Conservation (phyloP, 2,329 filamentous ascomycete genomes). For the Epichloe brachyelytri region DNA sequence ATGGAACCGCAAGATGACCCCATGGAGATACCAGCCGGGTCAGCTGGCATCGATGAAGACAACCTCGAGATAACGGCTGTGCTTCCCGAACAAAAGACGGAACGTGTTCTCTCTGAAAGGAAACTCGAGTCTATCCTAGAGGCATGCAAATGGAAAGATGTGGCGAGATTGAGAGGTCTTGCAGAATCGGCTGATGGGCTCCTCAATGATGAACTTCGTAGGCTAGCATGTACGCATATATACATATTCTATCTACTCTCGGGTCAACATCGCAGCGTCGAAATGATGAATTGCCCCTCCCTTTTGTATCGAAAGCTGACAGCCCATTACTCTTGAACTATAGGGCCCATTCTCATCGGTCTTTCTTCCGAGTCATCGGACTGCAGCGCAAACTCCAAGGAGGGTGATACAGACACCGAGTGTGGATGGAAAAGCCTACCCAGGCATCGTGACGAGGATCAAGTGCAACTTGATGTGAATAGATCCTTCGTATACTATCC, state of each 20-base stretch:
- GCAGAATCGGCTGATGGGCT: constrained; percentile 56
- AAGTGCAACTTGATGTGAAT: constrained; percentile 85
- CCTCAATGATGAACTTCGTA: constrained; percentile 53
- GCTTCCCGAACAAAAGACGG: not conserved
- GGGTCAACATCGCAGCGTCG: constrained; percentile 4
- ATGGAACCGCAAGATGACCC: constrained; percentile 8
- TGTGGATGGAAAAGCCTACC: constrained; percentile 50
- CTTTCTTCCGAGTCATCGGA: constrained; percentile 3
- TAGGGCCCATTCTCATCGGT: constrained; percentile 52
- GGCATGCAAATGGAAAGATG: constrained; percentile 47
- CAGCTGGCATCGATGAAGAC: not conserved
- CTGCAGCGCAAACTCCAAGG: not conserved
- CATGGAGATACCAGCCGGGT: constrained; percentile 5
- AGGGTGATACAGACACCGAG: not conserved
- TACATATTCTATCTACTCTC: constrained; percentile 2
- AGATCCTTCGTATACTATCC: constrained; percentile 98
- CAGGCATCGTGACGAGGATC: constrained; percentile 74
- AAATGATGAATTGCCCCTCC: not conserved
- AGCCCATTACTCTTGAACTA: not conserved
- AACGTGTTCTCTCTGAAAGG: not conserved
- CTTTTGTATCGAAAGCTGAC: not conserved
- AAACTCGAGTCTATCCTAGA: constrained; percentile 22
- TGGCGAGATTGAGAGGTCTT: constrained; percentile 40
- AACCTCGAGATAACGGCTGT: constrained; percentile 6
- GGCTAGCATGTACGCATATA: constrained; percentile 54